Conservation (phyloP, 805 yeast genomes). For the Saccharomycopsis sp. region DNA sequence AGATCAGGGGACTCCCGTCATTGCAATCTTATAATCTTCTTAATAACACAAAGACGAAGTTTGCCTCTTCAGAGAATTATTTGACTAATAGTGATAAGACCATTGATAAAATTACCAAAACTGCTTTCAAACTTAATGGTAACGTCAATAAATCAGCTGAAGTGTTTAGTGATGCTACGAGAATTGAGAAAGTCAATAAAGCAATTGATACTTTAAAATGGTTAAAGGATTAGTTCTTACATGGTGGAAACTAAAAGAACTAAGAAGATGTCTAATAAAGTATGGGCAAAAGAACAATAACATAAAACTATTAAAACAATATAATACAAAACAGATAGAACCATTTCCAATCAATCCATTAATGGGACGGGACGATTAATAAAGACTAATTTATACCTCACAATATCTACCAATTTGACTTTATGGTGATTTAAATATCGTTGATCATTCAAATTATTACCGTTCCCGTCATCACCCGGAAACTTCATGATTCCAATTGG, state of each 20-base stretch:
- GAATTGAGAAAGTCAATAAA: neutral
- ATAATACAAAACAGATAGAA: neutral
- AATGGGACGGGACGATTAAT: constrained; percentile 59
- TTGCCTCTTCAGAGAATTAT: constrained; percentile 2
- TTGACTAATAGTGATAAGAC: constrained; percentile 1
- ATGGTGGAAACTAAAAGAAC: no score
- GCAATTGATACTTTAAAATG: neutral
- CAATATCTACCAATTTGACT: constrained; percentile 48
- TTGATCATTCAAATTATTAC: no score
- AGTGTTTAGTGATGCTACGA: neutral
- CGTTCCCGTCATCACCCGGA: constrained; percentile 19
- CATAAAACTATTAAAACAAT: no score
- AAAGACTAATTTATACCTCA: constrained; percentile 49
- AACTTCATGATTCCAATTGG: constrained; percentile 58
- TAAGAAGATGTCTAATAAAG: no score
- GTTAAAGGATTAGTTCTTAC: no score
- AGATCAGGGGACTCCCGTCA: constrained; percentile 14
- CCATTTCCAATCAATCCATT: neutral
- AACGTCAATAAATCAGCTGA: neutral
- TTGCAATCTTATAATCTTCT: constrained; percentile 13
- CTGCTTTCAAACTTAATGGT: constrained; percentile 1
- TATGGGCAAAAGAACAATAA: neutral
- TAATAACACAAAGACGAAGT: constrained; percentile 6
- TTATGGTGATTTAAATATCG: no score
- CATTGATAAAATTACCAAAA: constrained; percentile 5